Conservation (phyloP, 202 grass and related monocot genomes). For the Hordeum pubiflorum region DNA sequence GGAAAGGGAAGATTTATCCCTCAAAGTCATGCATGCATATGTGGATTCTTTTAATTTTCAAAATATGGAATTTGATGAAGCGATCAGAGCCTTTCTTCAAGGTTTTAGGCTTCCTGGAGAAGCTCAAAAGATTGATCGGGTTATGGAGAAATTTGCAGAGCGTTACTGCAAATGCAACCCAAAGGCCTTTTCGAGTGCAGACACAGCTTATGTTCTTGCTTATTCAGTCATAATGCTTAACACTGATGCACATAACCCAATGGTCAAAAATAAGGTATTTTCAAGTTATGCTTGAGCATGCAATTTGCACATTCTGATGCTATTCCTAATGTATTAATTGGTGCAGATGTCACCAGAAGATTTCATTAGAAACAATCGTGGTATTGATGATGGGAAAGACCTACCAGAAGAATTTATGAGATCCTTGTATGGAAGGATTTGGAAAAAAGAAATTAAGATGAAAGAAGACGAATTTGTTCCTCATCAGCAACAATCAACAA, state of each 20-base stretch:
- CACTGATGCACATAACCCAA: conserved; percentile 93
- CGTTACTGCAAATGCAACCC: conserved; percentile 96
- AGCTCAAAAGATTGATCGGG: conserved; percentile 96
- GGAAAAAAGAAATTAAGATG: conserved; percentile 98
- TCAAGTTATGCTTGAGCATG: conserved; percentile 9
- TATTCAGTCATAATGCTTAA: conserved; percentile 99
- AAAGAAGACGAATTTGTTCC: conserved; percentile 92
- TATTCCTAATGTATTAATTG: conserved; percentile 27
- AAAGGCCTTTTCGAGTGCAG: conserved; percentile 89
- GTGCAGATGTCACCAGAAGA: conserved; percentile 99
- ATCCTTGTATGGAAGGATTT: conserved; percentile 90
- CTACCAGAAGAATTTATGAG: conserved; percentile 96
- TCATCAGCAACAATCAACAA: conserved; percentile 72
- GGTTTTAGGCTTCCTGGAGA: conserved; percentile 97
- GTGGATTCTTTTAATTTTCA: conserved; percentile 98
- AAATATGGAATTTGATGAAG: conserved; percentile 91
- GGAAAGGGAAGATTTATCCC: conserved; percentile 85
- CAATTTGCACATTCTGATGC: background rate
- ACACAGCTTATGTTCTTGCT: conserved; percentile 99
- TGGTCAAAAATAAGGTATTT: conserved; percentile 98
- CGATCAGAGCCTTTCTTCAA: conserved; percentile 85
- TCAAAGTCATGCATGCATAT: conserved; percentile 99
- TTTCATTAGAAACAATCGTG: conserved; percentile 97
- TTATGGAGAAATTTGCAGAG: conserved; percentile 99
- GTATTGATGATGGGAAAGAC: conserved; percentile 97